Percentiles rank a stretch among this genome's conserved stretches.
These are phyloP conservation scores for Fragilariopsis cylindrus DNA, from an alignment of 108 stramenopile genomes.

Conservation along the genomic window DNA sequence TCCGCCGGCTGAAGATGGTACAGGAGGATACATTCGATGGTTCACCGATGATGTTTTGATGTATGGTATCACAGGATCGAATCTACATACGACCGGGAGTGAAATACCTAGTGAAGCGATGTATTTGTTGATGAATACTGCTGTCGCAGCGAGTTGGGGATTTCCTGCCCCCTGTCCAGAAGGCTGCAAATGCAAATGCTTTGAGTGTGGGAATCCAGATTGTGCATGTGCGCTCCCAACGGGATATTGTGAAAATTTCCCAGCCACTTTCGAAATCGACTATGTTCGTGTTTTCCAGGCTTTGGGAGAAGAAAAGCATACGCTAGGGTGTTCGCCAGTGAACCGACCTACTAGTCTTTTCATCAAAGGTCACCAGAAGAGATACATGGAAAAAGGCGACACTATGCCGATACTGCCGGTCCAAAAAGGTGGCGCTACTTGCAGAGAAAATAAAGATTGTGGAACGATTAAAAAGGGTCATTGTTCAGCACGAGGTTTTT, in stretches of 20 bases:
- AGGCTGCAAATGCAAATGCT: conserved; percentile 80
- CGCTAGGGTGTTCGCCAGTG: conserved; percentile 81
- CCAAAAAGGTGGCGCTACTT: conserved; percentile 62
- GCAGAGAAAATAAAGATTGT: conserved; percentile 51
- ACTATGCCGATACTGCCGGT: conserved; percentile 59
- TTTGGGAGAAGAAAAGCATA: conserved; percentile 67
- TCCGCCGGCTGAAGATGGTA: conserved; percentile 68
- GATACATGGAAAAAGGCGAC: conserved; percentile 78
- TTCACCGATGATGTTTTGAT: conserved; percentile 71
- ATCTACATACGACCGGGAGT: conserved; percentile 63
- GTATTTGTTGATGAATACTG: conserved; percentile 89
- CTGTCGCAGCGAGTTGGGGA: conserved; percentile 83
- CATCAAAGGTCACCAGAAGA: conserved; percentile 80
- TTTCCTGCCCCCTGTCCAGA: conserved; percentile 82
- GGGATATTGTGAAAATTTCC: conserved; percentile 89
- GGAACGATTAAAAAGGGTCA: conserved; percentile 48
- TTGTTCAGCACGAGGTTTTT: conserved; percentile 46
- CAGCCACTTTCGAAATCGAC: conserved; percentile 86
- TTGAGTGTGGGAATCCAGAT: conserved; percentile 82
- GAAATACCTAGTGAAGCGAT: conserved; percentile 89
- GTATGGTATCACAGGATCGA: conserved; percentile 62
- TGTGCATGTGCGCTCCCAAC: conserved; percentile 83
- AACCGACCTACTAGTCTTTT: conserved; percentile 75
- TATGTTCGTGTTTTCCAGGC: conserved; percentile 90
- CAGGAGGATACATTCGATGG: conserved; percentile 76